These are phyloP conservation scores for Neurospora sp. DNA, from an alignment of 495 filamentous ascomycete species.

Conservation along the genomic window DNA sequence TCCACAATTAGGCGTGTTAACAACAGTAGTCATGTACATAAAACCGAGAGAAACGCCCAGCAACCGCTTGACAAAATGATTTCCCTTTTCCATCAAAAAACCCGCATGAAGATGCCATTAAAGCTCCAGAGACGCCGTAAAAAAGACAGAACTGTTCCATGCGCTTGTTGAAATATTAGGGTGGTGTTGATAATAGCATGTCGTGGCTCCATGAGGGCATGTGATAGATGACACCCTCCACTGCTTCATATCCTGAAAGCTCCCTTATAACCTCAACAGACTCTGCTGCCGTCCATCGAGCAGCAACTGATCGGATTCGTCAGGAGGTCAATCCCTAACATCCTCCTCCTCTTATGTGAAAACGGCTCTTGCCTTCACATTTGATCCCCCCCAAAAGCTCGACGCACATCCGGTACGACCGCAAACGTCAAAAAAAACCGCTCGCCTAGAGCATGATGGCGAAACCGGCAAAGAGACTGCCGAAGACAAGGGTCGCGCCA, in stretches of 20 bases:
- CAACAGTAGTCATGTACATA: not conserved
- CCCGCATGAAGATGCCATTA: not conserved
- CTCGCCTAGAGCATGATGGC: constrained; percentile 44
- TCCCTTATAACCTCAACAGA: not conserved
- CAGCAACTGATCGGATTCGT: not conserved
- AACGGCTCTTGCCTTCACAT: not conserved
- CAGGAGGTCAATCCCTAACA: not conserved
- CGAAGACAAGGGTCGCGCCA: constrained; percentile 34
- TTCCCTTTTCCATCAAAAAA: not conserved
- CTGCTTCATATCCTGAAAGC: not conserved
- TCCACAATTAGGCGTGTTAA: not conserved
- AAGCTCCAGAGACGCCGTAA: not conserved
- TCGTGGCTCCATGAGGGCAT: not conserved
- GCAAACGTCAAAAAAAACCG: not conserved
- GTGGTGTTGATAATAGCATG: not conserved
- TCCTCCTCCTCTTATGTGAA: not conserved
- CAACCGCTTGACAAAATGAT: not conserved
- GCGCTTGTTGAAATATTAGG: not conserved
- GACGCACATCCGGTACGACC: not conserved
- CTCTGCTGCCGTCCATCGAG: not conserved
- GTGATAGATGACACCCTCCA: not conserved
- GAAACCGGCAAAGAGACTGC: constrained; percentile 55
- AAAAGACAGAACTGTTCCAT: not conserved
- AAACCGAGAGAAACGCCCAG: not conserved
- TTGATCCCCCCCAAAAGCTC: not conserved